These are phyloP conservation scores for Uronychia setigera DNA, from an alignment of 73 alveolate genomes.

Conservation along the genomic window DNA sequence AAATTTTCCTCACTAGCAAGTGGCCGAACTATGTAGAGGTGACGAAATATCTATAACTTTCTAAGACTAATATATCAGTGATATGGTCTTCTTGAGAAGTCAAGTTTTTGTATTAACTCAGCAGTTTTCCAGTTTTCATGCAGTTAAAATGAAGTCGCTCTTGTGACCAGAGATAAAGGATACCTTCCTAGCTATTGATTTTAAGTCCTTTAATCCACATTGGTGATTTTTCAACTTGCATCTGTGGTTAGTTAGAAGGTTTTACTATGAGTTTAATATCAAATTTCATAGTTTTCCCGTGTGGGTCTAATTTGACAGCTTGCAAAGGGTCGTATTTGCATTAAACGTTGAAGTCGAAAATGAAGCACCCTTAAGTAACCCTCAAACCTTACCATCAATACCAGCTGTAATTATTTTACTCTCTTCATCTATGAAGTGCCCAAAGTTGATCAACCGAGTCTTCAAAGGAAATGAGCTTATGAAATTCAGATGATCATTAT, in stretches of 20 bases:
- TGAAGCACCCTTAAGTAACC: conserved; percentile 53
- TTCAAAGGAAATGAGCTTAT: conserved; percentile 29
- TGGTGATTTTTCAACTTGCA: conserved; percentile 44
- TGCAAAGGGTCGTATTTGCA: conserved; percentile 50
- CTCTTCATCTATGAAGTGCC: conserved; percentile 42
- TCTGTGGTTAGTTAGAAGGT: conserved; percentile 41
- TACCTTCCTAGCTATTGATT: conserved; percentile 28
- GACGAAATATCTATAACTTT: conserved; percentile 27
- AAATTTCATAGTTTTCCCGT: conserved; percentile 37
- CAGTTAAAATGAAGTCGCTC: conserved; percentile 26
- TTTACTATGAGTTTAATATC: conserved; percentile 31
- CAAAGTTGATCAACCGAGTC: conserved; percentile 39
- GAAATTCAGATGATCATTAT: conserved; percentile 43
- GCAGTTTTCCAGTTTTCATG: conserved; percentile 39
- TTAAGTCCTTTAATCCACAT: conserved; percentile 51
- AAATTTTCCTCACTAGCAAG: conserved; percentile 35
- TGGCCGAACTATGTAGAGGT: conserved; percentile 45
- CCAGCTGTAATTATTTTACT: conserved; percentile 41
- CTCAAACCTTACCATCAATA: too few relatives aligned
- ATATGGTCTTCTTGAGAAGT: conserved; percentile 50
- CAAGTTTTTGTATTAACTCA: conserved; percentile 9
- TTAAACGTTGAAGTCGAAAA: conserved; percentile 39
- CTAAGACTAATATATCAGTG: conserved; percentile 33
- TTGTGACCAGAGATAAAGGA: conserved; percentile 40
- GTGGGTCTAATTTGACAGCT: conserved; percentile 45